Base-by-base conservation (phyloP, 257 asterid genomes). In the Apocynum venetum region DNA sequence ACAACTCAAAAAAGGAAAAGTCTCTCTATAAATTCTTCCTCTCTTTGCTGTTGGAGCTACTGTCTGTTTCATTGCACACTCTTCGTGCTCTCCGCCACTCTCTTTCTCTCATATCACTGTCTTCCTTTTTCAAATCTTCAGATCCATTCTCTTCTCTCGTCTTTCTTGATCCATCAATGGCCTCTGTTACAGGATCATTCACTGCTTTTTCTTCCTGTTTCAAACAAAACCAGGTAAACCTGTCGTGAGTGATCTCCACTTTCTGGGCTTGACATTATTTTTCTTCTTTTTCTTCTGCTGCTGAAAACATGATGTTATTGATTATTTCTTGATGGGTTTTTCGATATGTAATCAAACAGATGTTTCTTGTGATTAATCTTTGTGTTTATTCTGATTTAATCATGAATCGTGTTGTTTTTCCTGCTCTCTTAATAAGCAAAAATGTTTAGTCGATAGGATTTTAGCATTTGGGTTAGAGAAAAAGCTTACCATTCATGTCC, bases 181-280 rank as follows among this genome's bases (percentile, higher is more conserved):
- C 97, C 12, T 87, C 97, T 19, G 49, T 86, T 35, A 76, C 90
- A 25, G 89, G 89, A 76, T 87, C 92, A 55, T 82, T 86, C 72
- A 77, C 90, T 76, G 60, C 89, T 55, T 48, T 84, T 67, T 82
- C 97, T 25, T 76, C 85, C 92, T 83, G 91, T 35, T 65, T 86
- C 77, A 91, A 84, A 83, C 91, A 74, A 57, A 87, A 72, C 35
- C 90, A 88, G 96, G 97, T 91, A 68, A 65, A 53, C 31, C 31
- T 25, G 31, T 25, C 31, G 31, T 25, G 31, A 25, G 31, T 25
- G 31, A 25, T 25, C 31, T 25, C 31, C 31, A 25, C 31, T 25
- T 25, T 25, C 31, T 25, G 31, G 31, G 31, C 31, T 25, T 25
- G 31, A 25, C 31, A 25, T 25, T 25, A 0, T 25, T 25, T 25